Base-by-base conservation (phyloP, 306 rosid genomes). In the Alnus glutinosa region DNA sequence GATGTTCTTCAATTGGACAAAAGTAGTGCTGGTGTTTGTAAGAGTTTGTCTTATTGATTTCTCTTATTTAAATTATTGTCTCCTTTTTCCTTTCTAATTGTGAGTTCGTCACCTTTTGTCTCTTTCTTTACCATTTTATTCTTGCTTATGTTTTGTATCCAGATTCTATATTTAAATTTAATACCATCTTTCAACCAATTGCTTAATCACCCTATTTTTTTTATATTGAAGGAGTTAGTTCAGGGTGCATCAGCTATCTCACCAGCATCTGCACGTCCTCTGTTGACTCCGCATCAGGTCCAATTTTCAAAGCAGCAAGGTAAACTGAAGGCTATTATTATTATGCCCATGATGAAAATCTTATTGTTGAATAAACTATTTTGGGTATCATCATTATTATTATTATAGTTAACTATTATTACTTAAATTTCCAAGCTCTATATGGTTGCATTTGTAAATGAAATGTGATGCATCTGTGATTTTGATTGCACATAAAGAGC, bases 241-340 rank as follows among this genome's bases (percentile, higher is more conserved):
- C 94, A 89, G 69, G 92, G 94, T 85, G 79, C 83, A 30, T 55
- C 90, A 1, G 76, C 92, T 73, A 76, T 89, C 44, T 82, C 97
- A 70, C 88, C 91, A 0, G 80, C 81, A 61, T 80, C 87, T 54
- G 84, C 89, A 16, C 90, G 88, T 74, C 93, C 98, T 76, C 15
- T 87, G 82, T 74, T 76, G 80, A 76, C 84, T 63, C 77, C 92
- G 73, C 92, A 88, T 80, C 92, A 86, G 55, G 86, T 81, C 49
- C 97, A 86, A 71, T 87, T 86, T 82, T 93, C 90, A 3, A 94
- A 94, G 87, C 91, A 94, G 75, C 98, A 90, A 82, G 98, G 97
- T 90, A 81, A 74, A 62, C 70, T 8, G 48, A 55, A 39, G 36
- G 46, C 47, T 34, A 34, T 34, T 34, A 23, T 23, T 30, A 50